These are phyloP conservation scores for Musa itinerans DNA, from an alignment of 176 grass and related monocot genomes.

Conservation along the genomic window DNA sequence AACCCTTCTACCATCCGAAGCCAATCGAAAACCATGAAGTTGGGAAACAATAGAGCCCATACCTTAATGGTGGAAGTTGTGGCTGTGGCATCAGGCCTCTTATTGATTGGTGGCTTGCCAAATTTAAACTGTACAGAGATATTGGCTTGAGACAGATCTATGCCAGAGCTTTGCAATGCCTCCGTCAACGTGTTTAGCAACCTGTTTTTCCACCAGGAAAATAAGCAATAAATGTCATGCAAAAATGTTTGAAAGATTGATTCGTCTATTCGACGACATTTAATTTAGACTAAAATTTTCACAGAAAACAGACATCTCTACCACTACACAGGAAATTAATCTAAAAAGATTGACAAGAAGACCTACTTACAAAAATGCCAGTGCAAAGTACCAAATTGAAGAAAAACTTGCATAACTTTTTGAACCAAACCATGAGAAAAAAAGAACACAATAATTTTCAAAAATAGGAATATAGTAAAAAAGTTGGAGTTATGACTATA, in stretches of 20 bases:
- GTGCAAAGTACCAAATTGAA: neutral
- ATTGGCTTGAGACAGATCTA: slow-evolving; percentile 57
- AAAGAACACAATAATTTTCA: neutral
- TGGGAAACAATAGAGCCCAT: neutral
- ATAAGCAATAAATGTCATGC: neutral
- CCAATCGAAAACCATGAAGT: no score
- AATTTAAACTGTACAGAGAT: slow-evolving; percentile 60
- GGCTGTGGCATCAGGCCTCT: slow-evolving; percentile 4
- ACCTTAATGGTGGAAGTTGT: slow-evolving; percentile 32
- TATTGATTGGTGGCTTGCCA: slow-evolving; percentile 18
- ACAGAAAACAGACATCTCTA: no score
- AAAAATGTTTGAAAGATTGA: no score
- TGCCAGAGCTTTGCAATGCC: slow-evolving; percentile 46
- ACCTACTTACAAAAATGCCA: no score
- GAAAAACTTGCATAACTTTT: neutral
- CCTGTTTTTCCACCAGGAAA: slow-evolving; percentile 16
- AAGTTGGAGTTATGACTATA: no score
- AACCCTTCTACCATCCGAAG: no score
- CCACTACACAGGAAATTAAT: no score
- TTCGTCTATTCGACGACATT: neutral
- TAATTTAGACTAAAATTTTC: neutral
- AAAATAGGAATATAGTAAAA: neutral
- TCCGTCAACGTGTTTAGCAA: slow-evolving; percentile 40
- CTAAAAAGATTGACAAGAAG: no score
- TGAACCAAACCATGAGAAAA: neutral